Evolutionary conservation across 129 eudicot species (phyloP), one percentile per base, ranked within the genome.

Genomic region (Centella asiatica): DNA sequence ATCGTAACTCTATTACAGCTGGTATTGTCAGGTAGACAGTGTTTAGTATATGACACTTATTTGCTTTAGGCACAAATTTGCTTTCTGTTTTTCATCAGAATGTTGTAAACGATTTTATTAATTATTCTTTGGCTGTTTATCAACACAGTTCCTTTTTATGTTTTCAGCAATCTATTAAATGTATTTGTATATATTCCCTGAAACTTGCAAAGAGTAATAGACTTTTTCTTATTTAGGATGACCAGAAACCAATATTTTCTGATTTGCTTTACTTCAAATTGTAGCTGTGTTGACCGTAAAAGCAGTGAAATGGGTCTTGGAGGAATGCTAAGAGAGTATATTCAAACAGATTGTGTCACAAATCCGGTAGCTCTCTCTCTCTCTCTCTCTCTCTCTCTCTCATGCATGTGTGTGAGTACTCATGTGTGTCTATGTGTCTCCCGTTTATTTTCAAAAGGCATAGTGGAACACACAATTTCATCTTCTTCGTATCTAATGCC

Each of bases 281-380:
- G 59, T 57, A 90, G 97, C 56, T 90, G 95, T 79, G 90, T 90
- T 74, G 97, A 90, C 77, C 95, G 97, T 42, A 90, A 90, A 78
- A 86, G 95, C 57, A 86, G 95, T 80, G 97, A 90, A 71, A 63
- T 90, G 85, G 97, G 97, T 61, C 94, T 90, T 25, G 95, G 97
- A 73, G 97, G 97, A 69, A 83, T 84, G 87, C 83, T 84, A 57
- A 86, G 95, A 78, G 97, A 90, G 73, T 90, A 86, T 72, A 70
- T 90, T 60, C 97, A 90, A 63, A 83, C 90, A 54, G 97, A 90
- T 64, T 90, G 97, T 70, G 94, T 95, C 45, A 90, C 84, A 49
- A 86, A 90, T 26, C 80, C 62, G 83, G 97, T 90, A 83, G 17
- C n/a, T 36, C 18, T 28, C 17, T 28, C 15, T 20, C 32, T 33